phyloP scores from a whole-genome alignment of 139 green algal genomes.

The Trebouxia sp. region DNA sequence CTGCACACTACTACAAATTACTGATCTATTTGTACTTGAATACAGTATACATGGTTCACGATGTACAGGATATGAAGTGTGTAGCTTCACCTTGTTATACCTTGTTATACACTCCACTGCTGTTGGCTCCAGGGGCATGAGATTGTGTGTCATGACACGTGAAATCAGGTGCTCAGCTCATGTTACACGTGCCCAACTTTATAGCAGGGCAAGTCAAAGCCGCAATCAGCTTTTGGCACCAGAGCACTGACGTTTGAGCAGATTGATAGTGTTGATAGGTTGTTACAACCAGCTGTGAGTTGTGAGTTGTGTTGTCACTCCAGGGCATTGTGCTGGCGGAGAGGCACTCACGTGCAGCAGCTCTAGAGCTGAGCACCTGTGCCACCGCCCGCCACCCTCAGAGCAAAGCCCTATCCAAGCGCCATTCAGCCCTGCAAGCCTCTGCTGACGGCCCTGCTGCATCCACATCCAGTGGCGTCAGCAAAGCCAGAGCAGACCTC shows the following conservation, averaged over 20 bases:
- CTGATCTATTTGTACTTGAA: neutral
- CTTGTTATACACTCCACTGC: neutral
- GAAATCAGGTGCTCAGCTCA: neutral
- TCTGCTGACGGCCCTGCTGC: neutral
- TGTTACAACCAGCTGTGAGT: neutral
- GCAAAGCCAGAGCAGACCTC: neutral
- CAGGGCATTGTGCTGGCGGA: conserved; percentile 17
- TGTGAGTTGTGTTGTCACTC: neutral
- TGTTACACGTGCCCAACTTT: neutral
- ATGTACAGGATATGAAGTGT: neutral
- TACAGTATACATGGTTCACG: neutral
- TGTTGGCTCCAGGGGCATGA: neutral
- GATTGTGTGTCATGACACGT: neutral
- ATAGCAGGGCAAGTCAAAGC: too few species aligned
- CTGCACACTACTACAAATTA: neutral
- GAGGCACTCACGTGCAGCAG: conserved; percentile 12
- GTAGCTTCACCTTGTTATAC: neutral
- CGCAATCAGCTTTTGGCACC: too few species aligned
- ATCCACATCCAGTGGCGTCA: neutral
- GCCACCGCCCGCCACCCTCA: neutral
- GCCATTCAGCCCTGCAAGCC: neutral
- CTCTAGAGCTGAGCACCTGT: neutral
- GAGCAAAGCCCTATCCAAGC: conserved; percentile 3
- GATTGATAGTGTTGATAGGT: neutral
- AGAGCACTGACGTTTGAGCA: too few species aligned